Evolutionary conservation across 805 yeast genomes (phyloP).

Genomic region (Yarrowia bubula): DNA sequence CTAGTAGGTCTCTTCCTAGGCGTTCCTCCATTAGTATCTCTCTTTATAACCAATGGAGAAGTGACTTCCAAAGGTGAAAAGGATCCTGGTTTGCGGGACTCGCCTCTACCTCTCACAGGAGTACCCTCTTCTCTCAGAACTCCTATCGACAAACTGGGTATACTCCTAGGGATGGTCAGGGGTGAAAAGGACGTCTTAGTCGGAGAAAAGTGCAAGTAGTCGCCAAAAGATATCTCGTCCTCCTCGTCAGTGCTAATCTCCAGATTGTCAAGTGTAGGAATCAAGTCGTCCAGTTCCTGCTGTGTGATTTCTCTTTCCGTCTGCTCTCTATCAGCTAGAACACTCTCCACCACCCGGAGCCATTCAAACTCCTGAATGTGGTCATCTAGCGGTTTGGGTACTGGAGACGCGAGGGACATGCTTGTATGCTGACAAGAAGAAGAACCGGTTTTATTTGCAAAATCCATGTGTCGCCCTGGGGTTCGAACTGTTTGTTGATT

Average conservation of each 20-base stretch:
- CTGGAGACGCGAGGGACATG: not conserved
- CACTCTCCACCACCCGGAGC: not conserved
- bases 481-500: conserved; percentile 13
- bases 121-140: no score
- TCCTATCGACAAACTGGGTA: no score
- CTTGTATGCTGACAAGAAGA: no score
- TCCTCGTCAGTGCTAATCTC: not conserved
- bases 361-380: conserved; percentile 6
- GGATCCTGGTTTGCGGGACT: not conserved
- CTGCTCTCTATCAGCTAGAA: not conserved
- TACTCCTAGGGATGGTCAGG: no score
- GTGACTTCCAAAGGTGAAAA: not conserved
- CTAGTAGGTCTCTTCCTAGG: not conserved
- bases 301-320: not conserved
- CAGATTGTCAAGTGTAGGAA: not conserved
- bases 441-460: no score
- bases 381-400: not conserved
- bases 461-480: not conserved
- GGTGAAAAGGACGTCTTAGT: no score
- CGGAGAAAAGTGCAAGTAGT: not conserved
- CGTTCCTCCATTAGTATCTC: not conserved
- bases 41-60: not conserved
- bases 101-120: no score
- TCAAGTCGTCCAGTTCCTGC: not conserved
- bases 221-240: not conserved